Conservation (phyloP, 2,329 filamentous ascomycete genomes). For the Fusarium penzigii region DNA sequence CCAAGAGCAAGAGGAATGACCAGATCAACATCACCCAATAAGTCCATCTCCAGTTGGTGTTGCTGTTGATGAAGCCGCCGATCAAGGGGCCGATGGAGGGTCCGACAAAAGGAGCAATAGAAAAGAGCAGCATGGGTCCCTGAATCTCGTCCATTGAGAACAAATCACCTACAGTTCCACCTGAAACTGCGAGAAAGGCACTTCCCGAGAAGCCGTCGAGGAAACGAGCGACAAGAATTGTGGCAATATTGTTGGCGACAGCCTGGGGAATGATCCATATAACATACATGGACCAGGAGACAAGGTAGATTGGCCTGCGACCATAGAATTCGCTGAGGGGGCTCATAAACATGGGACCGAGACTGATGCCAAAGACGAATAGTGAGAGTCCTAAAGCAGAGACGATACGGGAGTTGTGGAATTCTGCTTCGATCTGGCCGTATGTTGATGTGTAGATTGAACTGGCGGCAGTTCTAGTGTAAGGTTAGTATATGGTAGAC, state of each 20-base stretch:
- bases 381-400: slow-evolving; percentile 79
- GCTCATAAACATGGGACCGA: slow-evolving; percentile 64
- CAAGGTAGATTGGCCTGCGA: slow-evolving; percentile 76
- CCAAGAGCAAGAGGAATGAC: slow-evolving; percentile 63
- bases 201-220: slow-evolving; percentile 72
- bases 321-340: slow-evolving; percentile 79
- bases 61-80: slow-evolving; percentile 82
- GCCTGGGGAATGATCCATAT: slow-evolving; percentile 83
- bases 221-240: slow-evolving; percentile 77
- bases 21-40: slow-evolving; percentile 87
- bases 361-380: slow-evolving; percentile 75
- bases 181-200: slow-evolving; percentile 72
- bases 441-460: slow-evolving; percentile 92
- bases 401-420: slow-evolving; percentile 68
- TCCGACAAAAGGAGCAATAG: slow-evolving; percentile 64
- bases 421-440: slow-evolving; percentile 72
- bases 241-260: slow-evolving; percentile 77
- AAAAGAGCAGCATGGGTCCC: slow-evolving; percentile 82
- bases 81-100: slow-evolving; percentile 60
- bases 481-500: neutral
- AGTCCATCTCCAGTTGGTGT: slow-evolving; percentile 75
- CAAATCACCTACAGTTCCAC: slow-evolving; percentile 82
- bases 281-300: slow-evolving; percentile 71
- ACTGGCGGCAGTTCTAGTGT: slow-evolving; percentile 73
- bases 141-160: slow-evolving; percentile 70